Evolutionary conservation across 1,139 yeast species (phyloP), one percentile per base, ranked within the genome.

Genomic region (Zhuliangozyma parablackwelliae): DNA sequence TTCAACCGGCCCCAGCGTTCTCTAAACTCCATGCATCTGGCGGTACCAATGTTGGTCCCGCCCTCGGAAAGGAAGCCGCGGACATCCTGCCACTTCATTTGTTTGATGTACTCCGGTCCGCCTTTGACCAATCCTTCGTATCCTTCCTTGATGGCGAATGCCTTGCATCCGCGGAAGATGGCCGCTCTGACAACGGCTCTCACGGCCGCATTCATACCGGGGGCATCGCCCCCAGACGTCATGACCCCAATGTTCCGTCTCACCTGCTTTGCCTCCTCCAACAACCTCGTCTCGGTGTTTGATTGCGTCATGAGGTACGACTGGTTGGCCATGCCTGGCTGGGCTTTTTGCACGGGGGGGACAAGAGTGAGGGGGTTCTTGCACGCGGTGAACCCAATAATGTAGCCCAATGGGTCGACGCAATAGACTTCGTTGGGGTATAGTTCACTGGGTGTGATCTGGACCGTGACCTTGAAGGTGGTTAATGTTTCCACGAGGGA

Each of bases 151-250:
- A 84, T 71, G 3, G 85, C 89, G 54, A 69, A 84, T 2, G 83
- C 84, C 48, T 80, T 83, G 56, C 90, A 82, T 10, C 82, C 86
- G 44, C 75, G 66, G 61, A 69, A 79, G 46, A 84, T 80, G 38
- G 86, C 85, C 0, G 90, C 78, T 49, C 94, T 67, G 7, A 83
- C 84, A 36, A 84, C 87, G 2, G 92, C 90, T 47, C 92, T 69
- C 8, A 84, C 92, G 23, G 80, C 82, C 6, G 92, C 87, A 54
- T 82, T 82, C 94, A 84, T 84, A 50, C 94, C 94, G 13, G 87
- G 92, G 33, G 92, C 83, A 57, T 84, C 94, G 53, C 94, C 94
- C 46, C 94, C 94, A 1, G 90, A 82, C 3, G 94, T 84, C 92
- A 84, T 84, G 20, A 84, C 87, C 1, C 86, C 94, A 41, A 84